A percentile compares a stretch with the other conserved stretches of the same genome.
phyloP scores from a whole-genome alignment of 768 basidiomycete species.

The Suillus spraguei region DNA sequence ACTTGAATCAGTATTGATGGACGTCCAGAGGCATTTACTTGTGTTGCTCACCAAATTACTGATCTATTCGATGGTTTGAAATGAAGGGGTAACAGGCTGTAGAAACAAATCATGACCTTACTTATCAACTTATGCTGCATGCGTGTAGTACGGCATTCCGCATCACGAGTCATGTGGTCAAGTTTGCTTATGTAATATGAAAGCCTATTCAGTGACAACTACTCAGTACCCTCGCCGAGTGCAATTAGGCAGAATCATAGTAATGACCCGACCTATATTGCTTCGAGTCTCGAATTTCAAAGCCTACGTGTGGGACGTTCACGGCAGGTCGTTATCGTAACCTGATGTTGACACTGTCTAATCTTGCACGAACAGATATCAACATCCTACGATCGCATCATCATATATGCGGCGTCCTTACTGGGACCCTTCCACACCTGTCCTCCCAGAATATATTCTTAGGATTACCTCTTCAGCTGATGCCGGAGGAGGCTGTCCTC shows the following conservation, averaged over 20 bases:
- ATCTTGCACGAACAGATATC: constrained; percentile 57
- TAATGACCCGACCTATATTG: constrained; percentile 40
- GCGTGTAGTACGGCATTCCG: constrained; percentile 7
- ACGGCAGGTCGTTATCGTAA: constrained; percentile 50
- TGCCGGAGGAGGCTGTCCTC: constrained; percentile 91
- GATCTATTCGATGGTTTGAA: background rate
- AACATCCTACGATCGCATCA: constrained; percentile 77
- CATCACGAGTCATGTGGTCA: constrained; percentile 9
- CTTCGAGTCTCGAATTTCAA: constrained; percentile 77
- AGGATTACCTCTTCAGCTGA: constrained; percentile 84
- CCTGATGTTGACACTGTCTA: background rate
- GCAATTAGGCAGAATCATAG: background rate
- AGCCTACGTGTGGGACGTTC: constrained; percentile 88
- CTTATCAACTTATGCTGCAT: constrained; percentile 4
- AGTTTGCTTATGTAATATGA: background rate
- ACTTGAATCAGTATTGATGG: background rate
- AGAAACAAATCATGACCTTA: constrained; percentile 9
- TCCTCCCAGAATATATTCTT: constrained; percentile 97
- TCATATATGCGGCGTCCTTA: constrained; percentile 80
- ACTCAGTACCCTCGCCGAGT: no score
- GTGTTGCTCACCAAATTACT: background rate
- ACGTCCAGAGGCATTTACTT: background rate
- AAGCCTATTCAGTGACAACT: no score
- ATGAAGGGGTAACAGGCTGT: background rate
- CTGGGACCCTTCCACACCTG: constrained; percentile 91